Conservation (phyloP, 768 basidiomycete genomes). For the Neoboletus subvelutipes region DNA sequence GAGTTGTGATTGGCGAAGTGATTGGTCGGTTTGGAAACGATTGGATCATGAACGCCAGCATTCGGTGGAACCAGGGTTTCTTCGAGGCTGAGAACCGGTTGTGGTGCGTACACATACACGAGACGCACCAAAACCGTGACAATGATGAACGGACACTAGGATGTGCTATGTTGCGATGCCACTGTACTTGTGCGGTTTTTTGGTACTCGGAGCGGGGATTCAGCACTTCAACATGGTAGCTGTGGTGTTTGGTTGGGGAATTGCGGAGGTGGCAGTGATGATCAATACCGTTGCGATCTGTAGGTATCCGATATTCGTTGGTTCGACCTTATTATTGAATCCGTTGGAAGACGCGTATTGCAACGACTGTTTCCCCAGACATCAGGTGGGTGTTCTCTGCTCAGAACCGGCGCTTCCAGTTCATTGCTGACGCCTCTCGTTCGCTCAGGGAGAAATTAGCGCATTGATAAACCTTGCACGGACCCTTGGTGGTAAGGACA, state of each 20-base stretch:
- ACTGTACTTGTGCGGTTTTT: constrained; percentile 42
- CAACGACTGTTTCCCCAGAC: constrained; percentile 39
- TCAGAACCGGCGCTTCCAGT: not conserved
- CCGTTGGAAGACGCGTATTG: constrained; percentile 36
- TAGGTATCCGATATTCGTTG: constrained; percentile 10
- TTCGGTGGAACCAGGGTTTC: constrained; percentile 48
- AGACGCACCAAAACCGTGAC: too few species aligned
- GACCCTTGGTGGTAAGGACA: constrained; percentile 28
- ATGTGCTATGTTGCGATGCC: constrained; percentile 41
- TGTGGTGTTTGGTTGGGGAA: constrained; percentile 45
- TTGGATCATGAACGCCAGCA: constrained; percentile 42
- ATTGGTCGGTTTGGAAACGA: constrained; percentile 53
- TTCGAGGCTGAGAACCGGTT: constrained; percentile 52
- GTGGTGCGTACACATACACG: constrained; percentile 29
- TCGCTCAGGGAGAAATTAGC: constrained; percentile 39
- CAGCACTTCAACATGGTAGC: constrained; percentile 31
- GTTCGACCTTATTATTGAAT: not conserved
- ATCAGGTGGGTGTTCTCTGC: constrained; percentile 19
- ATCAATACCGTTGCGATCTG: constrained; percentile 43
- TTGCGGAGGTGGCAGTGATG: constrained; percentile 38
- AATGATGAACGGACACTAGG: constrained; percentile 16
- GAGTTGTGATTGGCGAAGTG: constrained; percentile 50
- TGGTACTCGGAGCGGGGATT: constrained; percentile 40
- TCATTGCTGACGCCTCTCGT: not conserved
- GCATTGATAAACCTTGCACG: constrained; percentile 44